These are phyloP conservation scores for Kandelia obovata DNA, from an alignment of 345 rosid genomes.

Conservation along the genomic window DNA sequence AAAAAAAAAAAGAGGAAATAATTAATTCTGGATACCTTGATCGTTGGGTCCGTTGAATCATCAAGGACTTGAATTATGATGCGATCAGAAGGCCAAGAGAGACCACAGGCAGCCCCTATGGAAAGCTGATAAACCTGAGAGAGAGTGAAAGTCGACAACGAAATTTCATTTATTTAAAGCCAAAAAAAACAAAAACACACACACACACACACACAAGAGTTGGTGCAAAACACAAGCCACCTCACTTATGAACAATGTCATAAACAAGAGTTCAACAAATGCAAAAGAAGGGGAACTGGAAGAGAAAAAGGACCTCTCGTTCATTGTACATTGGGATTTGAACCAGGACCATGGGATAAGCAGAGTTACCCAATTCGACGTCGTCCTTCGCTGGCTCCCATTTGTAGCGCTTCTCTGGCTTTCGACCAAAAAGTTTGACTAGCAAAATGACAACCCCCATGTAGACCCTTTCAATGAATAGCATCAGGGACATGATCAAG, in stretches of 20 bases:
- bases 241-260: no score
- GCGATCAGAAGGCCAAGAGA: slow-evolving; percentile 95
- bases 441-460: slow-evolving; percentile 70
- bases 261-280: no score
- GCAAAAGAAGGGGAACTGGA: neutral
- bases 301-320: slow-evolving; percentile 58
- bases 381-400: slow-evolving; percentile 88
- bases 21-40: slow-evolving; percentile 45
- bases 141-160: slow-evolving; percentile 4
- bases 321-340: slow-evolving; percentile 99
- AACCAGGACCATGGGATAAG: slow-evolving; percentile 82
- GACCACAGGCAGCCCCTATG: slow-evolving; percentile 94
- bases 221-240: no score
- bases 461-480: slow-evolving; percentile 79
- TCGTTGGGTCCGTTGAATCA: slow-evolving; percentile 83
- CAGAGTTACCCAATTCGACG: slow-evolving; percentile 71
- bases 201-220: no score
- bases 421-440: slow-evolving; percentile 70
- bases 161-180: neutral
- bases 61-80: slow-evolving; percentile 87
- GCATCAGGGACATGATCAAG: slow-evolving; percentile 81
- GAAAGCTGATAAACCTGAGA: slow-evolving; percentile 78
- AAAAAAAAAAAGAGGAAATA: neutral
- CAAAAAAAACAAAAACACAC: no score
- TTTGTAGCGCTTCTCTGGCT: slow-evolving; percentile 74